phyloP scores from a whole-genome alignment of 2,329 filamentous ascomycete species.

The Eutypella sp. region DNA sequence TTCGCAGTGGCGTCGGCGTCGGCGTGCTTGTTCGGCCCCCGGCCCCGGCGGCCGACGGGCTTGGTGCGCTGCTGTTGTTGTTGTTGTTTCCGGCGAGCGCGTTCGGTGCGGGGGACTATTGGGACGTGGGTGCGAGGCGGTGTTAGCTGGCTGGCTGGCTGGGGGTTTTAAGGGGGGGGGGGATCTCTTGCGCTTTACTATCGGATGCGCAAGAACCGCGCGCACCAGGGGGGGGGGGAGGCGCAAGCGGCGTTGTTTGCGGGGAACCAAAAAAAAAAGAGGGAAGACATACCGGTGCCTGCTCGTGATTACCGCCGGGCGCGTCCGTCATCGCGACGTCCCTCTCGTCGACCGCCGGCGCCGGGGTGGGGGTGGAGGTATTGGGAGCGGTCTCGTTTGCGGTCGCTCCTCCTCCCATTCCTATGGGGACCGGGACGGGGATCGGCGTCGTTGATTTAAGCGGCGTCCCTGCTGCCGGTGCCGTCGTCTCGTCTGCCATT shows the following conservation, averaged over 20 bases:
- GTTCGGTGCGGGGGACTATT: constrained; percentile 35
- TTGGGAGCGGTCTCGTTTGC: background rate
- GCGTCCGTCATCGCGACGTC: constrained; percentile 42
- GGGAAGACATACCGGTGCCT: constrained; percentile 31
- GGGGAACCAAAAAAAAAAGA: no score
- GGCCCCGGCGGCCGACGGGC: constrained; percentile 5
- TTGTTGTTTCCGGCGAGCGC: constrained; percentile 8
- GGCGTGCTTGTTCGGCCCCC: constrained; percentile 21
- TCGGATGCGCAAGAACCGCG: background rate
- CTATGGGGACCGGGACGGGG: no score
- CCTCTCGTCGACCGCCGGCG: constrained; percentile 10
- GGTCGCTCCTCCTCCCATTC: no score
- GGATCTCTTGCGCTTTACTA: no score
- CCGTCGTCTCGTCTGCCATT: no score
- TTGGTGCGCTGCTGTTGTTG: constrained; percentile 16
- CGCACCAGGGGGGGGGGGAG: background rate
- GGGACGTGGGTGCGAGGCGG: background rate
- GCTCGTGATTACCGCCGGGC: constrained; percentile 27
- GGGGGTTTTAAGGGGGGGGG: background rate
- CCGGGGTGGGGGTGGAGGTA: constrained; percentile 12
- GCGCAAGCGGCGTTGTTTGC: no score
- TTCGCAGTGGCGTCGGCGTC: constrained; percentile 32
- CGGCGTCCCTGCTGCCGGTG: no score
- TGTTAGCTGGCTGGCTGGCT: constrained; percentile 3
- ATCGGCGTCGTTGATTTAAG: no score